phyloP scores from a whole-genome alignment of 2,329 filamentous ascomycete species.

The Scedosporium apiospermum region DNA sequence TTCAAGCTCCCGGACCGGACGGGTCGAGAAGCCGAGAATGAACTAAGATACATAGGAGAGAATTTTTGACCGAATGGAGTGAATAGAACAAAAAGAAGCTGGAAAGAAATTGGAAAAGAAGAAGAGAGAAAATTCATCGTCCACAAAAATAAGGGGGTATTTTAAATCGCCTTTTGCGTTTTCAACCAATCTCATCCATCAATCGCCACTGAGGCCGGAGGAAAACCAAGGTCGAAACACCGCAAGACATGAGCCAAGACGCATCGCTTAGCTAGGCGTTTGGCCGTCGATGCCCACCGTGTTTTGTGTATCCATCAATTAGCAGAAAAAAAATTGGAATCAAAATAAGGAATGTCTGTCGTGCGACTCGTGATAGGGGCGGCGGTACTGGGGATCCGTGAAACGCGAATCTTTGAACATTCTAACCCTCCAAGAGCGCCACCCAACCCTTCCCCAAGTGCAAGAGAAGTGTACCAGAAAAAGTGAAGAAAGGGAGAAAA shows the following conservation, averaged over 20 bases:
- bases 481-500: neutral
- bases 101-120: neutral
- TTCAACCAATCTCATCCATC: slow-evolving; percentile 4
- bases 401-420: neutral
- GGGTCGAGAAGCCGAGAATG: neutral
- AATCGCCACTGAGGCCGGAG: neutral
- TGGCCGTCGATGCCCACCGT: neutral
- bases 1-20: neutral
- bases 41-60: slow-evolving; percentile 3
- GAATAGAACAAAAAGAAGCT: neutral
- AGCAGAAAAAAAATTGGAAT: slow-evolving; percentile 14
- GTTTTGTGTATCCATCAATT: slow-evolving; percentile 9
- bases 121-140: slow-evolving; percentile 2
- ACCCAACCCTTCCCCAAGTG: neutral
- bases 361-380: slow-evolving; percentile 5
- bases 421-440: neutral
- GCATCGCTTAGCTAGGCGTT: neutral
- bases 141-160: slow-evolving; percentile 2
- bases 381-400: neutral
- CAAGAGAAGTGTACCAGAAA: no score
- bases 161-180: neutral
- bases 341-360: slow-evolving; percentile 10
- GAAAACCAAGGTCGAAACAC: neutral
- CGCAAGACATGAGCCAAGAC: slow-evolving; percentile 3
- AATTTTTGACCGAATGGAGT: neutral